phyloP scores from a whole-genome alignment of 768 basidiomycete genomes.

The Trametes cinnabarina region DNA sequence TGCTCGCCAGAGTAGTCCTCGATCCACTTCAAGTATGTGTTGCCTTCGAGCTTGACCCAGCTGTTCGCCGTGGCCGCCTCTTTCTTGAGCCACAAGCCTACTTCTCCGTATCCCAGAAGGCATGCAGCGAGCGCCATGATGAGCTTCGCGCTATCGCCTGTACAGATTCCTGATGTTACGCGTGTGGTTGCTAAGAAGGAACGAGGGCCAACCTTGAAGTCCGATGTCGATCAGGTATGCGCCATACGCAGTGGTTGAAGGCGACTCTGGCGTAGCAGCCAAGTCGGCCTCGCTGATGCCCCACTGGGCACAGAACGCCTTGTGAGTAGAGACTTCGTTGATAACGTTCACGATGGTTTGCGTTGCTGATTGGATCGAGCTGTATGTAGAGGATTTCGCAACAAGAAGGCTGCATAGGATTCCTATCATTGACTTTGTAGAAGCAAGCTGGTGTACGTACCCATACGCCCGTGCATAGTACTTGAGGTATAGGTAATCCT shows the following conservation, averaged over 20 bases:
- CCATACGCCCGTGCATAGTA: constrained; percentile 85
- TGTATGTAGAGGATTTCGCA: constrained; percentile 69
- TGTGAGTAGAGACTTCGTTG: constrained; percentile 71
- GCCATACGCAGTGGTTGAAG: constrained; percentile 82
- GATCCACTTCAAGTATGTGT: constrained; percentile 76
- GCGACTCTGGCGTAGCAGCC: constrained; percentile 58
- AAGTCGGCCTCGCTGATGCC: constrained; percentile 64
- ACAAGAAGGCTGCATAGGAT: constrained; percentile 56
- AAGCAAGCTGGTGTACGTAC: constrained; percentile 35
- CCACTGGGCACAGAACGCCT: constrained; percentile 65
- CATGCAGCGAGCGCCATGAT: constrained; percentile 85
- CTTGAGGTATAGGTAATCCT: constrained; percentile 78
- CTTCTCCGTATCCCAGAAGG: constrained; percentile 89
- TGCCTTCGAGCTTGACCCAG: constrained; percentile 61
- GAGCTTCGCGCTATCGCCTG: constrained; percentile 69
- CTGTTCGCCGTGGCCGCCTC: constrained; percentile 45
- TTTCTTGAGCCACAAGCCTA: constrained; percentile 78
- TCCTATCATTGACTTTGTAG: neutral
- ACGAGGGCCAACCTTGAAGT: constrained; percentile 48
- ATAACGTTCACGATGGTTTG: constrained; percentile 62
- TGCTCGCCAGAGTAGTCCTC: constrained; percentile 72
- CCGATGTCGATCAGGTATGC: constrained; percentile 82
- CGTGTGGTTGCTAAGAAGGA: neutral
- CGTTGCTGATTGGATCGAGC: constrained; percentile 60
- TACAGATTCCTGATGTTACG: neutral